phyloP scores from a whole-genome alignment of 2,329 filamentous ascomycete genomes.

The Didymella exigua region DNA sequence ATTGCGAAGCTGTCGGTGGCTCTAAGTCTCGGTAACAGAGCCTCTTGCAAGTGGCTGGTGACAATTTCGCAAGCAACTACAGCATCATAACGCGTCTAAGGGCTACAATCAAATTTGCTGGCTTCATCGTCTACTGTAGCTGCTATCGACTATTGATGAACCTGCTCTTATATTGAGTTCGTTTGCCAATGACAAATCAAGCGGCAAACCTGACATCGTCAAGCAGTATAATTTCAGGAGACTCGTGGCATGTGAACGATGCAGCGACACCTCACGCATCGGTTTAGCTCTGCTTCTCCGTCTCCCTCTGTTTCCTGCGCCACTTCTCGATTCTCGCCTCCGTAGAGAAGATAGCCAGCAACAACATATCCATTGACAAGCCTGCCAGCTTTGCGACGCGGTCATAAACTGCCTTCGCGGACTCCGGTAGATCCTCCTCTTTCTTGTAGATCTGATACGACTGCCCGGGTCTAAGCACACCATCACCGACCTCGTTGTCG shows the following conservation, averaged over 20 bases:
- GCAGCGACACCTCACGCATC: not conserved
- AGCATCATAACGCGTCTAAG: not conserved
- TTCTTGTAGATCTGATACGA: constrained; percentile 57
- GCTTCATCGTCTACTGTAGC: not conserved
- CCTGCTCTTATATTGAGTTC: no score
- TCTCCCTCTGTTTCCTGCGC: constrained; percentile 23
- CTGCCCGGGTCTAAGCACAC: constrained; percentile 53
- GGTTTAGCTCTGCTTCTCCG: not conserved
- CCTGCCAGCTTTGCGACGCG: constrained; percentile 58
- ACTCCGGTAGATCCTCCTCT: constrained; percentile 54
- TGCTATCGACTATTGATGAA: not conserved
- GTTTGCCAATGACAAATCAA: no score
- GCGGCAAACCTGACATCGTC: no score
- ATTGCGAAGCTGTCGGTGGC: not conserved
- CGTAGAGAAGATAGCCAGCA: constrained; percentile 57
- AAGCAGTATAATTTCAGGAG: no score
- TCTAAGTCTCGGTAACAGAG: not conserved
- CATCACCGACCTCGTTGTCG: constrained; percentile 37
- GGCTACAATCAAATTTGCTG: not conserved
- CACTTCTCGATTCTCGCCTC: constrained; percentile 49
- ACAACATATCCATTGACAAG: constrained; percentile 56
- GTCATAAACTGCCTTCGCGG: constrained; percentile 57
- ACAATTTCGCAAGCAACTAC: not conserved
- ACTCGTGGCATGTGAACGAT: no score
- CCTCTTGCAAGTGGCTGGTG: not conserved